Percentiles rank a stretch among this genome's conserved stretches.
Conservation (phyloP, 805 yeast species). For the Blastobotrys robertii region DNA sequence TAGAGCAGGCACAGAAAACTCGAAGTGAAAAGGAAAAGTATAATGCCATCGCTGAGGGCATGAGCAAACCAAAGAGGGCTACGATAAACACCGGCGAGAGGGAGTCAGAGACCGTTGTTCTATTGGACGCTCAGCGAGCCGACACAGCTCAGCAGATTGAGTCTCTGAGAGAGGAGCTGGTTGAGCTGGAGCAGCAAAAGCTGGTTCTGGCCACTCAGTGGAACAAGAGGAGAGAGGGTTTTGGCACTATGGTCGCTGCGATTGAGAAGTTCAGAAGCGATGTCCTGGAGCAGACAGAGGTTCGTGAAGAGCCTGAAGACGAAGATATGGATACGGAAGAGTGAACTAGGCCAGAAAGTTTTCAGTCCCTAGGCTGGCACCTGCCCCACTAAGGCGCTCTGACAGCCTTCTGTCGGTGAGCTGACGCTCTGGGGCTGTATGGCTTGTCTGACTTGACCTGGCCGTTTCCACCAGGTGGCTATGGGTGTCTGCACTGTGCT, state of each 20-base stretch:
- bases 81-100: slow-evolving; percentile 4
- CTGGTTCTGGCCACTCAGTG: slow-evolving; percentile 13
- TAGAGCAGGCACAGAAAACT: slow-evolving; percentile 11
- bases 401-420: too few species aligned
- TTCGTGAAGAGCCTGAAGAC: slow-evolving; percentile 8
- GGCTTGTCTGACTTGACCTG: too few species aligned
- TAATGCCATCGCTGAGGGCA: slow-evolving; percentile 15
- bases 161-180: slow-evolving; percentile 17
- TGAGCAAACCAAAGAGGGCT: slow-evolving; percentile 15
- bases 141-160: slow-evolving; percentile 13
- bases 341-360: too few species aligned
- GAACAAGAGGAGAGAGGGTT: slow-evolving; percentile 16
- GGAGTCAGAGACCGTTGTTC: slow-evolving; percentile 13
- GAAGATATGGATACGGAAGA: slow-evolving; percentile 4
- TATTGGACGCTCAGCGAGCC: slow-evolving; percentile 16
- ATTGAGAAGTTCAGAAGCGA: slow-evolving; percentile 17
- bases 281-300: slow-evolving; percentile 10
- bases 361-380: too few species aligned
- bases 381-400: too few species aligned
- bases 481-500: too few species aligned
- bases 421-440: too few species aligned
- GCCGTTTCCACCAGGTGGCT: too few species aligned
- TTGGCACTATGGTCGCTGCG: slow-evolving; percentile 15
- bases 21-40: slow-evolving; percentile 20
- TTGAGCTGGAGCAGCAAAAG: slow-evolving; percentile 16